phyloP scores from a whole-genome alignment of 192 early-diverging fungal genomes.

The Mortierella antarctica region DNA sequence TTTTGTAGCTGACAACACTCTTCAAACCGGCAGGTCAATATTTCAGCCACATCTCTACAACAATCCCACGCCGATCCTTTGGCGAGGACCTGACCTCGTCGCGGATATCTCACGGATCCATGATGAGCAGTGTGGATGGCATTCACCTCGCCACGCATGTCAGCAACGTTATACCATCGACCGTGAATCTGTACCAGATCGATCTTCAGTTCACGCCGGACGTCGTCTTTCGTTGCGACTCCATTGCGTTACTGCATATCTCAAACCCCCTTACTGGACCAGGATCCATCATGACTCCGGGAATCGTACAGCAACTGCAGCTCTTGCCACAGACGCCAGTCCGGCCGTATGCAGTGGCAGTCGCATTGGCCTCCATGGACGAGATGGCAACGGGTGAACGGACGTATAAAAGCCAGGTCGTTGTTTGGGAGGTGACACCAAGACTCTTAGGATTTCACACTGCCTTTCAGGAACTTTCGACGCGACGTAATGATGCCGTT shows the following conservation, averaged over 20 bases:
- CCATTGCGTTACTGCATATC: conserved; percentile 34
- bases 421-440: conserved; percentile 36
- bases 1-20: conserved; percentile 22
- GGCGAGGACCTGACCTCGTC: conserved; percentile 27
- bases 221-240: conserved; percentile 25
- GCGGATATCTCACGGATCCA: conserved; percentile 49
- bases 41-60: conserved; percentile 35
- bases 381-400: conserved; percentile 20
- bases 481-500: conserved; percentile 39
- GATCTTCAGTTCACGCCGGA: conserved; percentile 49
- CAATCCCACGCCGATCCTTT: conserved; percentile 11
- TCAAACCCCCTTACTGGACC: conserved; percentile 37
- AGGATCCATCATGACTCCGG: conserved; percentile 34
- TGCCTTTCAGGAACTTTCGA: conserved; percentile 47
- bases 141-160: conserved; percentile 30
- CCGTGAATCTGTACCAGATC: conserved; percentile 34
- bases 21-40: conserved; percentile 32
- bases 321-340: conserved; percentile 24
- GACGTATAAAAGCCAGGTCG: conserved; percentile 33
- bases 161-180: conserved; percentile 17
- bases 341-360: conserved; percentile 29
- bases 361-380: conserved; percentile 30
- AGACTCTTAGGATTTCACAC: conserved; percentile 46
- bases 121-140: conserved; percentile 33
- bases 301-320: conserved; percentile 24